A percentile compares a stretch with the other conserved stretches of the same genome.
Conservation (phyloP, 148 eudicot genomes). For the Vaccinium vitisidaea region DNA sequence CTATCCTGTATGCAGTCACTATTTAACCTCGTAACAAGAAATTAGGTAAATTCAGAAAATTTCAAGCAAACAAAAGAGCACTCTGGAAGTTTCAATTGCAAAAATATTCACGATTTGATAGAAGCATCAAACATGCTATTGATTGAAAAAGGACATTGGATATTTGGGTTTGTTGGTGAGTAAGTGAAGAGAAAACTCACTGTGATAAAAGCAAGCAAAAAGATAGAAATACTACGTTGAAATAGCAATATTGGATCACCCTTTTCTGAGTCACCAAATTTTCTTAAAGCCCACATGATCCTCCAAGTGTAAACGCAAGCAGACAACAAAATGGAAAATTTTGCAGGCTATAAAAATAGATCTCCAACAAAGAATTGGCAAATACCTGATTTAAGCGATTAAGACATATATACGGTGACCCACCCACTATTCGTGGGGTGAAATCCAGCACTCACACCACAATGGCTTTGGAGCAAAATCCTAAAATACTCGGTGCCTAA, state of each 20-base stretch:
- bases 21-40: not conserved
- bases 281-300: not conserved
- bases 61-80: not conserved
- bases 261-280: too few relatives aligned
- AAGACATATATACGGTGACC: constrained; percentile 66
- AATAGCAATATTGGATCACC: not conserved
- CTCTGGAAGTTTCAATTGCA: not conserved
- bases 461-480: constrained; percentile 88
- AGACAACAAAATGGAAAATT: not conserved
- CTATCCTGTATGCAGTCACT: not conserved
- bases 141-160: not conserved
- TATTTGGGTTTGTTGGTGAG: not conserved
- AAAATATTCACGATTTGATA: not conserved
- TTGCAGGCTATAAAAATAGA: constrained; percentile 40
- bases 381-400: constrained; percentile 95
- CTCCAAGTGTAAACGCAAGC: not conserved
- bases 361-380: not conserved
- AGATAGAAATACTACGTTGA: not conserved
- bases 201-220: not conserved
- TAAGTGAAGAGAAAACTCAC: not conserved
- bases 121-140: not conserved
- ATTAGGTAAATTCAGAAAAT: not conserved
- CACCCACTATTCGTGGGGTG: constrained; percentile 59
- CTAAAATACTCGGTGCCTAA: constrained; percentile 92
- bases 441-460: constrained; percentile 94